Base-by-base conservation (phyloP, 495 filamentous ascomycete genomes). In the Penicillium lividum region DNA sequence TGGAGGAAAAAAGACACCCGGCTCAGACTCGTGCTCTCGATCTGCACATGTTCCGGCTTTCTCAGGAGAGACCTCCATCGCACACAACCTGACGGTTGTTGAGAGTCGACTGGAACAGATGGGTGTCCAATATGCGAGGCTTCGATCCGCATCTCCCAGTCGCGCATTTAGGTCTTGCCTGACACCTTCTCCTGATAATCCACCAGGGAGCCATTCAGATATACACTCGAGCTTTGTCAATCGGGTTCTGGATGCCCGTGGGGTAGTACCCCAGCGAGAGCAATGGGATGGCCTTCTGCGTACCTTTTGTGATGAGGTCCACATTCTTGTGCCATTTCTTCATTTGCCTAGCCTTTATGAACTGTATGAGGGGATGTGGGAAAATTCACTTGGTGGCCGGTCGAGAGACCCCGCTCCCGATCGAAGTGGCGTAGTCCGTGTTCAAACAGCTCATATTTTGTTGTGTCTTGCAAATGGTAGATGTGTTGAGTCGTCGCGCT, bases 61-160 rank as follows among this genome's bases (percentile, higher is more conserved):
- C 31, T 66, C 62, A 7, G 68, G 68, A 1, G 68, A 72, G 47
- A 66, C 69, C 5, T 69, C 69, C 4, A 57, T 72, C 30, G 40
- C 57, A 7, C 65, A 66, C 18, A 66, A 59, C 2, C 30, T 72
- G 18, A 58, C 62, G 13, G 56, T 68, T 13, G 63, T 72, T 10
- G 65, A 72, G 38, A 61, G 57, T 16, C 55, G 62, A 9, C 50
- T 71, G 11, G 56, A 65, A 42, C 59, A 67, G 43, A 67, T 61
- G 58, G 58, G 60, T 18, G 60, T 57, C 3, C 42, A 51, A 44
- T 60, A 68, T 45, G 11, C 45, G 9, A 34, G 51, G 43, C 30
- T 52, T 10, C 51, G 57, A 36, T 58, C 60, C 22, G 38, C 36
- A 3, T 58, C 58, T 2, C 55, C 56, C n/a, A 49, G 46, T 22